phyloP scores from a whole-genome alignment of 2,329 filamentous ascomycete species.

The Chalara sp. region DNA sequence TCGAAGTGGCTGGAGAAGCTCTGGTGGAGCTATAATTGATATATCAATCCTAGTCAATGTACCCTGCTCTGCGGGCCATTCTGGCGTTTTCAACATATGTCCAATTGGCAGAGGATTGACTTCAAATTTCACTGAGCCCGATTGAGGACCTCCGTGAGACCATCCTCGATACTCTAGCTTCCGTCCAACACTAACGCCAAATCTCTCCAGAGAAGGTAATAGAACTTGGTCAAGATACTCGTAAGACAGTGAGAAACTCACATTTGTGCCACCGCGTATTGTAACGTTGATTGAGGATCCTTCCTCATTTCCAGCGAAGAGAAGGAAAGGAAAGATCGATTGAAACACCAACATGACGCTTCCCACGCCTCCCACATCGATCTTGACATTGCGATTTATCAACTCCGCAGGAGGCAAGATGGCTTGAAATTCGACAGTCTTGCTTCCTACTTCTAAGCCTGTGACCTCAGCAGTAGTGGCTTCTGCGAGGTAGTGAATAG shows the following conservation, averaged over 20 bases:
- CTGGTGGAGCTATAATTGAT: constrained; percentile 41
- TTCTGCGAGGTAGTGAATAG: constrained; percentile 46
- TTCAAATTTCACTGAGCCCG: constrained; percentile 36
- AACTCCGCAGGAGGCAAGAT: constrained; percentile 20
- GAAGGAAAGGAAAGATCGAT: constrained; percentile 50
- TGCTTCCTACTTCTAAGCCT: constrained; percentile 44
- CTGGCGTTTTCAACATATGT: constrained; percentile 30
- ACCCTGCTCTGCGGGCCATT: constrained; percentile 21
- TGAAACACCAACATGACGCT: constrained; percentile 53
- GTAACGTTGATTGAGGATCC: constrained; percentile 40
- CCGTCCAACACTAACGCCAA: constrained; percentile 42
- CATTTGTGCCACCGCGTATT: constrained; percentile 54
- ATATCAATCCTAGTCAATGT: constrained; percentile 41
- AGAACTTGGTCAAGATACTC: constrained; percentile 59
- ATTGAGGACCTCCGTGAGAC: constrained; percentile 25
- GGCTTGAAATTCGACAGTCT: constrained; percentile 25
- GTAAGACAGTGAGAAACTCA: constrained; percentile 48
- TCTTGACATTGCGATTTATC: constrained; percentile 37
- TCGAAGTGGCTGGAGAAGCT: constrained; percentile 36
- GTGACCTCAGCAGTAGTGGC: constrained; percentile 43
- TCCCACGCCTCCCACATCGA: constrained; percentile 45
- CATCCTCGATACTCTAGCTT: constrained; percentile 42
- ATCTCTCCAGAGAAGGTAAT: constrained; percentile 45
- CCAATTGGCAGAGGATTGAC: constrained; percentile 34
- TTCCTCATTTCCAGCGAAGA: constrained; percentile 44